These are phyloP conservation scores for Rosa multiflora DNA, from an alignment of 306 rosid genomes.

Conservation along the genomic window DNA sequence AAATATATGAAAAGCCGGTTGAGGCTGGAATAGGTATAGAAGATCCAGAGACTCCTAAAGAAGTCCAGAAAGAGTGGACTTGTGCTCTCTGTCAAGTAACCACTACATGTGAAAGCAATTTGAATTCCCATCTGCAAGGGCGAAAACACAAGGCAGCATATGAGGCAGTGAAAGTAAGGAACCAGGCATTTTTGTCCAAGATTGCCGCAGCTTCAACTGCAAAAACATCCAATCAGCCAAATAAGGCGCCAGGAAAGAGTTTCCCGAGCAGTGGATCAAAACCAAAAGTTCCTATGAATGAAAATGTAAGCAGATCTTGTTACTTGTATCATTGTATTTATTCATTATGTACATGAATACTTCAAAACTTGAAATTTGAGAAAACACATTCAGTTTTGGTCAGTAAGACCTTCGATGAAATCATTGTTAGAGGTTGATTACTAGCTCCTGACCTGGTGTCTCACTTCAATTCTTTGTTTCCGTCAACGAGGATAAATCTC, in stretches of 20 bases:
- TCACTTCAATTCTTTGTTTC: no score
- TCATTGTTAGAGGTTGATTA: no score
- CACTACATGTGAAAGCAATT: background rate
- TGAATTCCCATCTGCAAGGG: constrained; percentile 31
- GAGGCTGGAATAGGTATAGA: constrained; percentile 19
- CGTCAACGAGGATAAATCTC: no score
- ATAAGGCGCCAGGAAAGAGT: background rate
- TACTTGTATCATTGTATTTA: no score
- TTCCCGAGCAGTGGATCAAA: no score
- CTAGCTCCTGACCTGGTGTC: no score
- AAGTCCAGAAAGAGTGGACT: constrained; percentile 48
- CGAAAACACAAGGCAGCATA: constrained; percentile 28
- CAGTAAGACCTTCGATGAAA: no score
- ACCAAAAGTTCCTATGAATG: no score
- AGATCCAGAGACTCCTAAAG: constrained; percentile 17
- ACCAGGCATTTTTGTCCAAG: constrained; percentile 19
- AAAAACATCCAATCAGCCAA: constrained; percentile 9
- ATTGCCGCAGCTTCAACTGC: background rate
- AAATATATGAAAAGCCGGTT: background rate
- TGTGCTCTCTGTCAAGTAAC: constrained; percentile 44
- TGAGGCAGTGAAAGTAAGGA: background rate
- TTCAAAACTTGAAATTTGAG: no score
- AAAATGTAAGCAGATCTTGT: no score
- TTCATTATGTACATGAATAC: no score
- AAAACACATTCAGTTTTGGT: no score